phyloP scores from a whole-genome alignment of 805 yeast species.

The Metschnikowia kofuensis region DNA sequence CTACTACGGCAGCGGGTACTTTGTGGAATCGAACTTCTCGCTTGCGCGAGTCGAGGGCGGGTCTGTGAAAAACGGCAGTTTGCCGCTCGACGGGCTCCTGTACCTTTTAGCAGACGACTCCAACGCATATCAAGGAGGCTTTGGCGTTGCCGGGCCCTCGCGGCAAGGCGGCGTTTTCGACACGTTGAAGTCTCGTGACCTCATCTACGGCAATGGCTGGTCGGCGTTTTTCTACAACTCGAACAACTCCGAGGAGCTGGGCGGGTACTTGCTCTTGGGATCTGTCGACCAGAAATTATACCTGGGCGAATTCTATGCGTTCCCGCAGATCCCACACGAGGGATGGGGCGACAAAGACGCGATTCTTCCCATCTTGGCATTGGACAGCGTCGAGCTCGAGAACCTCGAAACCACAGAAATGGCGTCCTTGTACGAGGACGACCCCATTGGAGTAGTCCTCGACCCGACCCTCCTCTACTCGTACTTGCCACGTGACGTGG shows the following conservation, averaged over 20 bases:
- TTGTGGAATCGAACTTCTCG: conserved; percentile 24
- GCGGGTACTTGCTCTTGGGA: conserved; percentile 52
- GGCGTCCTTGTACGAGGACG: conserved; percentile 30
- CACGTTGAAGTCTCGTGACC: conserved; percentile 17
- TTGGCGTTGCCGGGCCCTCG: conserved; percentile 34
- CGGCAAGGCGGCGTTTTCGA: conserved; percentile 29
- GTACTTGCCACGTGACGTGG: conserved; percentile 52
- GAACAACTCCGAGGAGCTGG: conserved; percentile 7
- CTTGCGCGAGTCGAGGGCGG: neutral
- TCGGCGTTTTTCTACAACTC: conserved; percentile 25
- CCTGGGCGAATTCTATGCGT: conserved; percentile 47
- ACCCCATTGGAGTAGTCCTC: conserved; percentile 51
- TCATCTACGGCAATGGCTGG: conserved; percentile 31
- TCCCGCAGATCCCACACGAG: conserved; percentile 44
- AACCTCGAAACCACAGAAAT: conserved; percentile 36
- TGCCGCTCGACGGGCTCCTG: conserved; percentile 22
- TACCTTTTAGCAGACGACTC: conserved; percentile 28
- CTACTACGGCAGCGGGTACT: conserved; percentile 27
- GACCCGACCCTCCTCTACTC: conserved; percentile 53
- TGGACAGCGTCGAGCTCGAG: conserved; percentile 23
- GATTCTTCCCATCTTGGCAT: conserved; percentile 27
- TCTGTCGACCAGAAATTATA: conserved; percentile 49
- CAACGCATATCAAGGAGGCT: conserved; percentile 27
- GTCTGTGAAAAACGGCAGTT: neutral
- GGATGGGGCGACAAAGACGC: conserved; percentile 16